Evolutionary conservation across 495 filamentous ascomycete species (phyloP).

Genomic region (Penicillium dipodomyicola): DNA sequence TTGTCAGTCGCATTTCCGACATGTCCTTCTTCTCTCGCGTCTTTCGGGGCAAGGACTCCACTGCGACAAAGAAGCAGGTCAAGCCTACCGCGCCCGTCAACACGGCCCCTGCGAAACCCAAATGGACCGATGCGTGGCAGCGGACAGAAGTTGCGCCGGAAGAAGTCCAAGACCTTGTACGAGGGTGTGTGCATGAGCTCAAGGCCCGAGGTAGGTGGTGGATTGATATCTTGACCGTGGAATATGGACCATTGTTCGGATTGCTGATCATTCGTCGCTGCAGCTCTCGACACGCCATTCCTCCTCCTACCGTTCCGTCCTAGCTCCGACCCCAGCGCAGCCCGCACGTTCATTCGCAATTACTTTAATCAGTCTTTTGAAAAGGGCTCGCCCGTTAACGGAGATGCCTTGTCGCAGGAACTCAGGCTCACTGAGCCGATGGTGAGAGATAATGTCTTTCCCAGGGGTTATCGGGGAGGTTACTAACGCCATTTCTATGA

Average conservation of each 20-base stretch:
- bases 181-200: slow-evolving; percentile 82
- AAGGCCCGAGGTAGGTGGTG: slow-evolving; percentile 82
- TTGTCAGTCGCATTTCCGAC: slow-evolving; percentile 9
- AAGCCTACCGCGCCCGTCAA: slow-evolving; percentile 50
- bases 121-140: slow-evolving; percentile 87
- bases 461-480: neutral
- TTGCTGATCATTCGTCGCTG: slow-evolving; percentile 38
- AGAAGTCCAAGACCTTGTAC: slow-evolving; percentile 84
- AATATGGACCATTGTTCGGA: slow-evolving; percentile 26
- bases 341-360: slow-evolving; percentile 88
- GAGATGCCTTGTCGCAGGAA: slow-evolving; percentile 76
- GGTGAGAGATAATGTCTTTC: slow-evolving; percentile 48
- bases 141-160: slow-evolving; percentile 83
- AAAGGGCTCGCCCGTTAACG: slow-evolving; percentile 51
- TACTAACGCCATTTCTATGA: slow-evolving; percentile 7
- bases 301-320: slow-evolving; percentile 95
- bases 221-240: slow-evolving; percentile 25
- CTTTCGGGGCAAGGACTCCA: slow-evolving; percentile 68
- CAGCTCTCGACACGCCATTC: slow-evolving; percentile 87
- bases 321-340: slow-evolving; percentile 83
- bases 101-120: slow-evolving; percentile 60
- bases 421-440: slow-evolving; percentile 91
- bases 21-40: slow-evolving; percentile 70
- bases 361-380: slow-evolving; percentile 68
- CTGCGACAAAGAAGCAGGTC: slow-evolving; percentile 55